A percentile compares a stretch with the other conserved stretches of the same genome.
Evolutionary conservation across 768 basidiomycete genomes (phyloP).

Genomic region (Kwoniella europaea): DNA sequence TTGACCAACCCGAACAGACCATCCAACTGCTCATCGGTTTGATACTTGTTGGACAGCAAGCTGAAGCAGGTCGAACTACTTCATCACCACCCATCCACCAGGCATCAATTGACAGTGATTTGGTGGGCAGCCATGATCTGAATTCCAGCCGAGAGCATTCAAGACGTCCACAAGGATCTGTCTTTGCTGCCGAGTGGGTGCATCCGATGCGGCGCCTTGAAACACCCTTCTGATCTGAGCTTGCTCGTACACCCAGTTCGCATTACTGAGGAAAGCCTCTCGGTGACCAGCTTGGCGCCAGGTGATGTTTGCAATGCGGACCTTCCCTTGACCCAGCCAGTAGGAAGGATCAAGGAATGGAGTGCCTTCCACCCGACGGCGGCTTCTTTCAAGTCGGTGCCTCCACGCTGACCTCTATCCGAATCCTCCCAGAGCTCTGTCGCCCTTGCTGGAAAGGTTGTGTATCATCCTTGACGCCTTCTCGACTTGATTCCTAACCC

Average conservation of each 20-base stretch:
- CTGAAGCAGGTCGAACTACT: no score
- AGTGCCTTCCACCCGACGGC: constrained; percentile 20
- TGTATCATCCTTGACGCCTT: constrained; percentile 28
- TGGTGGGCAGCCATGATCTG: no score
- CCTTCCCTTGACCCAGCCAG: constrained; percentile 23
- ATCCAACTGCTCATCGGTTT: no score
- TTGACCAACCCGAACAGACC: no score
- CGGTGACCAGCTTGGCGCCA: constrained; percentile 12
- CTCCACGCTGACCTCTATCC: constrained; percentile 38
- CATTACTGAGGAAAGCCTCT: constrained; percentile 29
- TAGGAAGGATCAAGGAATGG: constrained; percentile 21
- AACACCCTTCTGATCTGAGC: background rate
- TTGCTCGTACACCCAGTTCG: constrained; percentile 35
- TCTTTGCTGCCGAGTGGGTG: background rate
- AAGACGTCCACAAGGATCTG: background rate
- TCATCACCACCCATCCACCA: no score
- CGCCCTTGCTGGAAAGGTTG: constrained; percentile 12
- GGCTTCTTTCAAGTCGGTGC: background rate
- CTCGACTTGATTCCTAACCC: constrained; percentile 10
- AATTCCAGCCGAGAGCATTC: background rate
- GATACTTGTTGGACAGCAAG: no score
- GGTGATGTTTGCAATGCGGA: background rate
- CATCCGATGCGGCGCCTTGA: no score
- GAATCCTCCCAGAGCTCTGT: constrained; percentile 26
- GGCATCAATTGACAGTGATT: no score